These are phyloP conservation scores for Zygosaccharomyces bisporus DNA, from an alignment of 805 yeast genomes.

Conservation along the genomic window DNA sequence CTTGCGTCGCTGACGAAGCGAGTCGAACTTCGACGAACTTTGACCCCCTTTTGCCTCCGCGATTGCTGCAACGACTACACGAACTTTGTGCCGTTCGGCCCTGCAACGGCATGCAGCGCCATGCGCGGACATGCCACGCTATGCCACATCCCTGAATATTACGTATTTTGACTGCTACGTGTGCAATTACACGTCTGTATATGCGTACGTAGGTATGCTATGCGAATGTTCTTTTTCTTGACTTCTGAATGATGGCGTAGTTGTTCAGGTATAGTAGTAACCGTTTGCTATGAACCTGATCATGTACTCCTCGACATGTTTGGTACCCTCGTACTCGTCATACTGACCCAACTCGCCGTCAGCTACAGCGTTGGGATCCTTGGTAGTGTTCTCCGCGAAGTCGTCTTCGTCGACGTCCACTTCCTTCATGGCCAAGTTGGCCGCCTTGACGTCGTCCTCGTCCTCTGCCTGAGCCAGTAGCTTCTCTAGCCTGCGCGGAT, in stretches of 20 bases:
- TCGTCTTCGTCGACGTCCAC: slow-evolving; percentile 82
- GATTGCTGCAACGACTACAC: background rate
- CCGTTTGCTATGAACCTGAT: slow-evolving; percentile 85
- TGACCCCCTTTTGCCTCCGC: slow-evolving; percentile 1
- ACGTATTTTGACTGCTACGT: background rate
- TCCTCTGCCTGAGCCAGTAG: slow-evolving; percentile 92
- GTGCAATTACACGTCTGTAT: background rate
- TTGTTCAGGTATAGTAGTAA: slow-evolving; percentile 41
- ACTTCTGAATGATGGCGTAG: background rate
- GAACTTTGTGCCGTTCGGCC: background rate
- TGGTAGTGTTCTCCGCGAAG: slow-evolving; percentile 52
- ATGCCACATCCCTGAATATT: background rate
- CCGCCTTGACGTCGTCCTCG: slow-evolving; percentile 86
- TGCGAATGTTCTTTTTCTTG: background rate
- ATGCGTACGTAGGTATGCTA: background rate
- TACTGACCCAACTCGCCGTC: slow-evolving; percentile 13
- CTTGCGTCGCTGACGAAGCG: slow-evolving; percentile 3
- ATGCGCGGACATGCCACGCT: background rate
- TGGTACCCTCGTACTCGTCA: slow-evolving; percentile 50
- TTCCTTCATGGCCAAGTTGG: slow-evolving; percentile 82
- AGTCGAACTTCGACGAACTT: slow-evolving; percentile 4
- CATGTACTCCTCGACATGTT: slow-evolving; percentile 96
- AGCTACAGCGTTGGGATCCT: slow-evolving; percentile 11
- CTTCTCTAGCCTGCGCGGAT: slow-evolving; percentile 47
- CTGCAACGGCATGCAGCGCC: background rate